Percentiles rank a stretch among this genome's conserved stretches.
Conservation (phyloP, 2,329 filamentous ascomycete genomes). For the Aphanocladium album region DNA sequence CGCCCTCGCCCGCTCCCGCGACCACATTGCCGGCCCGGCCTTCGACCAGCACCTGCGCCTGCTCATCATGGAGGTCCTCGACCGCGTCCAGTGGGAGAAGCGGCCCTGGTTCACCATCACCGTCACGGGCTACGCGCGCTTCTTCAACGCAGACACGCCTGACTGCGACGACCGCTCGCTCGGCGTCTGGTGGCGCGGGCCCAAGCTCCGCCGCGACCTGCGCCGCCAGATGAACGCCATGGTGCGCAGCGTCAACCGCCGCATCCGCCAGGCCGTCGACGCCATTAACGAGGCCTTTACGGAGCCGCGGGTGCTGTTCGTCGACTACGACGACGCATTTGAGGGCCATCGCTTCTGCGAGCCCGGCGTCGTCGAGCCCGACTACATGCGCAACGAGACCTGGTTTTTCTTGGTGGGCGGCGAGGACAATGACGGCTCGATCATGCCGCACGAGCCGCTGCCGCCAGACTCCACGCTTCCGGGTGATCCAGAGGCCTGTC, state of each 20-base stretch:
- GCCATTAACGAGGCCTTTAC: conserved; percentile 33
- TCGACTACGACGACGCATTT: conserved; percentile 40
- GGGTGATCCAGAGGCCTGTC: conserved; percentile 33
- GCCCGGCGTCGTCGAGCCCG: conserved; percentile 35
- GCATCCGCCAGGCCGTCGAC: conserved; percentile 31
- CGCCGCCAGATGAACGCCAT: conserved; percentile 40
- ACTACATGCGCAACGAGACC: conserved; percentile 37
- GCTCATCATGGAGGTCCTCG: conserved; percentile 39
- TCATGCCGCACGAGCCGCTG: conserved; percentile 18
- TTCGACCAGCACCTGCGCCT: conserved; percentile 37
- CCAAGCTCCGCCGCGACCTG: conserved; percentile 35
- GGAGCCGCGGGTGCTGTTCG: conserved; percentile 35
- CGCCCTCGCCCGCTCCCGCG: conserved; percentile 31
- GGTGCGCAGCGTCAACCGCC: conserved; percentile 37
- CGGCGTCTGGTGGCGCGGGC: conserved; percentile 41
- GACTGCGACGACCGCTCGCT: conserved; percentile 40
- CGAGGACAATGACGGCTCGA: conserved; percentile 29
- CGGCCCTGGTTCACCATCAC: conserved; percentile 37
- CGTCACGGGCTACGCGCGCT: conserved; percentile 44
- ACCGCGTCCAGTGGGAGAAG: conserved; percentile 40
- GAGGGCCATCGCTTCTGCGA: conserved; percentile 43
- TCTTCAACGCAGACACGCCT: conserved; percentile 41
- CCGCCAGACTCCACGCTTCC: conserved; percentile 27
- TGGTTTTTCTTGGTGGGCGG: conserved; percentile 47
- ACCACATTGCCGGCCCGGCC: conserved; percentile 27